These are phyloP conservation scores for Astragalus membranaceus DNA, from an alignment of 306 rosid genomes.

Conservation along the genomic window DNA sequence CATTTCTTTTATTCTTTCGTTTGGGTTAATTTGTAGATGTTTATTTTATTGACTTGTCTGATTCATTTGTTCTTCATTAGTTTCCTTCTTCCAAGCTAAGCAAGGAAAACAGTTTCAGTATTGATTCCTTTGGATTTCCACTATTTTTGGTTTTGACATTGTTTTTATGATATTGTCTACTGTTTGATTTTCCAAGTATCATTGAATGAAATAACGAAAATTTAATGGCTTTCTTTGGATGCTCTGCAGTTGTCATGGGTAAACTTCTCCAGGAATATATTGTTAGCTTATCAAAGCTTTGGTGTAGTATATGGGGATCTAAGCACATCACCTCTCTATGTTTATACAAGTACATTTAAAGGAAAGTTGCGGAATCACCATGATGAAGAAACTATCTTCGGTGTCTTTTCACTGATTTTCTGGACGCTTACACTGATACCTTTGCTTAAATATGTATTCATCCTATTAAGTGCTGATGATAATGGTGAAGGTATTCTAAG, in stretches of 20 bases:
- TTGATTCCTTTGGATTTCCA: neutral
- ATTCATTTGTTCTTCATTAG: neutral
- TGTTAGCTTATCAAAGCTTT: slow-evolving; percentile 82
- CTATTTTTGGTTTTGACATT: neutral
- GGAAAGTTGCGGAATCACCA: slow-evolving; percentile 45
- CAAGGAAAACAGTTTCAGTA: neutral
- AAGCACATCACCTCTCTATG: slow-evolving; percentile 85
- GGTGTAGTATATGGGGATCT: slow-evolving; percentile 85
- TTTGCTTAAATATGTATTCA: slow-evolving; percentile 64
- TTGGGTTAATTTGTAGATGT: neutral
- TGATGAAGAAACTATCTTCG: slow-evolving; percentile 66
- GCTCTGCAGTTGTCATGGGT: slow-evolving; percentile 55
- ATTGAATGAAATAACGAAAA: neutral
- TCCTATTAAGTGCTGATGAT: slow-evolving; percentile 69
- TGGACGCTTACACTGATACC: slow-evolving; percentile 79
- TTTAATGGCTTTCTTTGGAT: neutral
- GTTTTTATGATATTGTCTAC: neutral
- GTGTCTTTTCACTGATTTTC: slow-evolving; percentile 76
- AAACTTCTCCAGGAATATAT: slow-evolving; percentile 44
- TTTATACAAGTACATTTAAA: slow-evolving; percentile 50
- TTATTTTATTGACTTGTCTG: neutral
- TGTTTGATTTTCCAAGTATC: neutral
- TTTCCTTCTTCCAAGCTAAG: neutral
- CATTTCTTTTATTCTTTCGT: neutral
- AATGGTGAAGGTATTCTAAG: slow-evolving; percentile 67